Percentiles rank a stretch among this genome's conserved stretches.
Evolutionary conservation across 1,284 basidiomycete species (phyloP).

Genomic region (Pseudozyma sp.): DNA sequence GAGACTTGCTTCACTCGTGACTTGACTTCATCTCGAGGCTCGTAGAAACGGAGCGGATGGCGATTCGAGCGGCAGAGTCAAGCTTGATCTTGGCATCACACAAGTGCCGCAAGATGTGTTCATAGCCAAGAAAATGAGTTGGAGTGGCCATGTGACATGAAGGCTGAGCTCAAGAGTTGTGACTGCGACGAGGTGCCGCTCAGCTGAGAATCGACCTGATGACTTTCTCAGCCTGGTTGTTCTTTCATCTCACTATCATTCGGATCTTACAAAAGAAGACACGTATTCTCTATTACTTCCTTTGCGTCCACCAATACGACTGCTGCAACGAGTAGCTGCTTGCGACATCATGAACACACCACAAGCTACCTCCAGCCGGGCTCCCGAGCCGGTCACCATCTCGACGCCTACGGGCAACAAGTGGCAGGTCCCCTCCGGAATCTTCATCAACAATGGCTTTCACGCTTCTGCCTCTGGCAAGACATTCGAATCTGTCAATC

Average conservation of each 20-base stretch:
- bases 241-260: too few relatives aligned
- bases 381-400: constrained; percentile 51
- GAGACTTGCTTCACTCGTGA: background rate
- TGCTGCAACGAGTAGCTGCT: background rate
- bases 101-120: background rate
- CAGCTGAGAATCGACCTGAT: too few relatives aligned
- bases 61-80: constrained; percentile 1
- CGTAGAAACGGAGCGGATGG: background rate
- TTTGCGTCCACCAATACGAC: background rate
- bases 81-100: too few relatives aligned
- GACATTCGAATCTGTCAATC: constrained; percentile 57
- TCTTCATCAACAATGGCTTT: constrained; percentile 61
- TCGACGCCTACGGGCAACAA: constrained; percentile 58
- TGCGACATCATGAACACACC: constrained; percentile 11
- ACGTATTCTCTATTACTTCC: background rate
- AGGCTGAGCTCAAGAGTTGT: too few relatives aligned
- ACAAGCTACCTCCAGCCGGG: constrained; percentile 13
- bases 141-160: too few relatives aligned
- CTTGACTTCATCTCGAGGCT: background rate
- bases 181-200: too few relatives aligned
- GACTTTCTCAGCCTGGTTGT: too few relatives aligned
- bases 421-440: constrained; percentile 47
- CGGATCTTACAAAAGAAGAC: background rate
- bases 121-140: background rate
- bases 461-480: constrained; percentile 48